These are phyloP conservation scores for Fusarium torulosum DNA, from an alignment of 2,329 filamentous ascomycete species.

Conservation along the genomic window DNA sequence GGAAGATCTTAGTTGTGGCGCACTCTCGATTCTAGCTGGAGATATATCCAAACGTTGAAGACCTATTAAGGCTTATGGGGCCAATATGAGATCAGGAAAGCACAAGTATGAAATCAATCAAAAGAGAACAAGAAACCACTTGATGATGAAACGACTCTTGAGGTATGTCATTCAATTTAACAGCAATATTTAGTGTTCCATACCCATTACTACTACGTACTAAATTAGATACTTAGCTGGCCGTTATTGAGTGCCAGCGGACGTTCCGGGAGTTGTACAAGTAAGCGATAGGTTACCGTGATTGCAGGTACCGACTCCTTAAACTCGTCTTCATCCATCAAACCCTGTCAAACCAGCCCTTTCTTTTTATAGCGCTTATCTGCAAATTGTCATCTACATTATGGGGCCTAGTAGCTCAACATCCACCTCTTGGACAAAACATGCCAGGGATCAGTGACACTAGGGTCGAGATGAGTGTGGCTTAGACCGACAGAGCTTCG, in stretches of 20 bases:
- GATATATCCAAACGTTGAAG: background rate
- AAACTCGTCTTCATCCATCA: background rate
- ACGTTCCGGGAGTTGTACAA: background rate
- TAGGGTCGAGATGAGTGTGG: constrained; percentile 40
- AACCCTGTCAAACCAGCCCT: constrained; percentile 2
- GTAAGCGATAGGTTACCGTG: background rate
- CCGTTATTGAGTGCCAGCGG: background rate
- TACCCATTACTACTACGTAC: background rate
- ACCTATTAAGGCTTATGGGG: background rate
- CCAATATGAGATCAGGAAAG: background rate
- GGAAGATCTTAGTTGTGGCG: constrained; percentile 28
- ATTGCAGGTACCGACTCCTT: background rate
- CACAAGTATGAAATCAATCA: background rate
- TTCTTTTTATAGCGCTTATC: constrained; percentile 33
- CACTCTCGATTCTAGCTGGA: constrained; percentile 1
- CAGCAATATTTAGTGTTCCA: background rate
- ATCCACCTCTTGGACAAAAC: constrained; percentile 13
- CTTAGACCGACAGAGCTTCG: constrained; percentile 42
- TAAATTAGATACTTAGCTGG: background rate
- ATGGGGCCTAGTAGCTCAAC: constrained; percentile 7
- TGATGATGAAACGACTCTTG: background rate
- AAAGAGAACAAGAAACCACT: constrained; percentile 1
- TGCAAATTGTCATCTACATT: constrained; percentile 30
- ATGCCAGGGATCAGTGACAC: constrained; percentile 20
- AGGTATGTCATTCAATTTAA: background rate